Conservation (phyloP, 2,329 filamentous ascomycete species). For the Fusarium nurragi region DNA sequence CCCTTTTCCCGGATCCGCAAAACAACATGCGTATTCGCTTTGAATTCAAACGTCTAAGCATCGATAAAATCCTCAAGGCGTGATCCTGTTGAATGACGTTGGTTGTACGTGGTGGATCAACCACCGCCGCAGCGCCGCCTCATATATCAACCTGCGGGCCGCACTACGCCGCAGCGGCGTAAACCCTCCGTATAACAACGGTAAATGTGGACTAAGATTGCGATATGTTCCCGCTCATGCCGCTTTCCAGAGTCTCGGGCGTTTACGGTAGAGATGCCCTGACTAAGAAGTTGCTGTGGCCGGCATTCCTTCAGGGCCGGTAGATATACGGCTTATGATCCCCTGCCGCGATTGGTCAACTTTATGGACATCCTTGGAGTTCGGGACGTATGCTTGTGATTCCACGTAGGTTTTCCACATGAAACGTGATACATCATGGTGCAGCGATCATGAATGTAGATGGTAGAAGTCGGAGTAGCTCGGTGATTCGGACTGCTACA, state of each 20-base stretch:
- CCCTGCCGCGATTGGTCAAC: background rate
- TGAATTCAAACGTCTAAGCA: no score
- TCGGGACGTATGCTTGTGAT: background rate
- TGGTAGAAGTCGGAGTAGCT: slow-evolving; percentile 1
- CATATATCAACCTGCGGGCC: slow-evolving; percentile 15
- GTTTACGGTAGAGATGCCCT: background rate
- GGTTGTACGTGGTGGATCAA: background rate
- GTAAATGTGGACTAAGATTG: slow-evolving; percentile 16
- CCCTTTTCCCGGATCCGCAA: no score
- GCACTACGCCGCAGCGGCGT: slow-evolving; percentile 18
- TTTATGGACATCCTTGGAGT: no score
- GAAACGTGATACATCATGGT: background rate
- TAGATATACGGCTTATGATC: background rate
- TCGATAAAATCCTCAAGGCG: no score
- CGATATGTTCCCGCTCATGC: background rate
- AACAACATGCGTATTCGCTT: no score
- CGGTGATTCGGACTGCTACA: slow-evolving; percentile 4
- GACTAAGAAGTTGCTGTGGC: background rate
- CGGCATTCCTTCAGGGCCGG: background rate
- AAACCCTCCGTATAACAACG: background rate
- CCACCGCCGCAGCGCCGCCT: slow-evolving; percentile 1
- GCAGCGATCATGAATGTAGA: slow-evolving; percentile 14
- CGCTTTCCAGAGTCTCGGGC: background rate
- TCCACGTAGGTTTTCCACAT: background rate
- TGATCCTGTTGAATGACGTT: background rate